Evolutionary conservation across 1,284 basidiomycete genomes (phyloP).

Genomic region (Malassezia caprae): DNA sequence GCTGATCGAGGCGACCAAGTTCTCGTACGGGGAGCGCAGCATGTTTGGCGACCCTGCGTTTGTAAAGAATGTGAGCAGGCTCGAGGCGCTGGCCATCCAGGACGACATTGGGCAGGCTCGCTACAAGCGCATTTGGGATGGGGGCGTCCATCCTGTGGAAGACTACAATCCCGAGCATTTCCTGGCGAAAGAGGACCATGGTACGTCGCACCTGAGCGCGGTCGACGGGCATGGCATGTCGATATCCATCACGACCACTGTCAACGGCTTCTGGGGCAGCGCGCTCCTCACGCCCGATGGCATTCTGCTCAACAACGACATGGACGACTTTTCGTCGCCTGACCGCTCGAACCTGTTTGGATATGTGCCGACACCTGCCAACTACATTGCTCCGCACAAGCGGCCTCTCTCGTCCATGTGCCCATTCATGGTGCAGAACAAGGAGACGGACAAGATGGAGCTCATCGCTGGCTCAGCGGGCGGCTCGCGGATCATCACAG

Average conservation of each 20-base stretch:
- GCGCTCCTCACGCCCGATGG: slow-evolving; percentile 31
- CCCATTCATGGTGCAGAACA: slow-evolving; percentile 48
- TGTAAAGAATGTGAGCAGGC: slow-evolving; percentile 47
- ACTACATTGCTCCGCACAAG: slow-evolving; percentile 49
- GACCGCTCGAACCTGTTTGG: slow-evolving; percentile 49
- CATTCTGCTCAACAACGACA: slow-evolving; percentile 46
- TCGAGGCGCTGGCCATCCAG: slow-evolving; percentile 46
- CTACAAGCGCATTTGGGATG: slow-evolving; percentile 40
- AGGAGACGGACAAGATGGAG: slow-evolving; percentile 41
- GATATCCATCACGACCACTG: slow-evolving; percentile 50
- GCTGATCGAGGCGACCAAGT: slow-evolving; percentile 49
- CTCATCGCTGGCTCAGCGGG: slow-evolving; percentile 50
- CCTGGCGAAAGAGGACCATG: slow-evolving; percentile 40
- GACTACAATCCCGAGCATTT: slow-evolving; percentile 49
- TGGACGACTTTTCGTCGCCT: slow-evolving; percentile 49
- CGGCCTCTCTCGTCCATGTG: slow-evolving; percentile 49
- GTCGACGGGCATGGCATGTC: slow-evolving; percentile 49
- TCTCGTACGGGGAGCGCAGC: slow-evolving; percentile 50
- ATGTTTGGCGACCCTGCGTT: slow-evolving; percentile 50
- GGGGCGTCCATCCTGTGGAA: slow-evolving; percentile 22
- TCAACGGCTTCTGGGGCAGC: slow-evolving; percentile 48
- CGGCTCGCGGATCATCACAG: slow-evolving; percentile 50
- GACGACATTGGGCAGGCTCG: slow-evolving; percentile 34
- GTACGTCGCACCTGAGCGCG: slow-evolving; percentile 49
- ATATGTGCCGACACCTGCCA: slow-evolving; percentile 37